phyloP scores from a whole-genome alignment of 176 grass and related monocot species.

The Melocanna baccifera region DNA sequence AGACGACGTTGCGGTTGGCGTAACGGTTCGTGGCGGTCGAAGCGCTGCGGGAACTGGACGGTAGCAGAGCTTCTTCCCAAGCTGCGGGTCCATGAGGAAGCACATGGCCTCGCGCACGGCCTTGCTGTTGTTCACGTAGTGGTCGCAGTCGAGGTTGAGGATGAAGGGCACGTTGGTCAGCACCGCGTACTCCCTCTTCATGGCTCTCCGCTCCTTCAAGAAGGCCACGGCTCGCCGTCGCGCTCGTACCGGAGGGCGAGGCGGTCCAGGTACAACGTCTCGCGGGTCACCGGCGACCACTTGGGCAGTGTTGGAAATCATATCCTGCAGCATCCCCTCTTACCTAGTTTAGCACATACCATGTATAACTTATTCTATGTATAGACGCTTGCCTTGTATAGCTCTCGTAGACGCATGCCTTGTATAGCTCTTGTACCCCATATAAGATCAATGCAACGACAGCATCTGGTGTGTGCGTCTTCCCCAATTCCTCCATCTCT shows the following conservation, averaged over 20 bases:
- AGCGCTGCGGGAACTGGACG: conserved; percentile 90
- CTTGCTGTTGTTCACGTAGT: conserved; percentile 99
- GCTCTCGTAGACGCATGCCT: too few species aligned
- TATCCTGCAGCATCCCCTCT: too few species aligned
- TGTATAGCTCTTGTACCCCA: too few species aligned
- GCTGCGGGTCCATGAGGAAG: conserved; percentile 96
- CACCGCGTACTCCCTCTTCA: conserved; percentile 90
- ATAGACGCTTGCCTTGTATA: too few species aligned
- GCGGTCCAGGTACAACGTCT: conserved; percentile 98
- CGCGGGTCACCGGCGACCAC: conserved; percentile 80
- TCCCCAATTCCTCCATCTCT: too few species aligned
- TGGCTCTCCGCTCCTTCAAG: conserved; percentile 87
- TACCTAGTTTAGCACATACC: too few species aligned
- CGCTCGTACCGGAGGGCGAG: conserved; percentile 77
- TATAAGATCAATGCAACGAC: too few species aligned
- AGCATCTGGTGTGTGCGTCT: too few species aligned
- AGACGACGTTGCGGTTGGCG: conserved; percentile 89
- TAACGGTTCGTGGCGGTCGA: conserved; percentile 82
- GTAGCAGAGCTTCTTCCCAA: conserved; percentile 93
- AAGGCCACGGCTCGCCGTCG: conserved; percentile 69
- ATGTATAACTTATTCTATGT: too few species aligned
- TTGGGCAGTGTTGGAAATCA: conserved; percentile 47
- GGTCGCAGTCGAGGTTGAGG: conserved; percentile 94
- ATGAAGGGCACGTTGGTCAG: conserved; percentile 93
- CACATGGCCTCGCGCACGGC: conserved; percentile 95